Evolutionary conservation across 345 rosid genomes (phyloP), one percentile per base, ranked within the genome.

Genomic region (Combretum micranthum): DNA sequence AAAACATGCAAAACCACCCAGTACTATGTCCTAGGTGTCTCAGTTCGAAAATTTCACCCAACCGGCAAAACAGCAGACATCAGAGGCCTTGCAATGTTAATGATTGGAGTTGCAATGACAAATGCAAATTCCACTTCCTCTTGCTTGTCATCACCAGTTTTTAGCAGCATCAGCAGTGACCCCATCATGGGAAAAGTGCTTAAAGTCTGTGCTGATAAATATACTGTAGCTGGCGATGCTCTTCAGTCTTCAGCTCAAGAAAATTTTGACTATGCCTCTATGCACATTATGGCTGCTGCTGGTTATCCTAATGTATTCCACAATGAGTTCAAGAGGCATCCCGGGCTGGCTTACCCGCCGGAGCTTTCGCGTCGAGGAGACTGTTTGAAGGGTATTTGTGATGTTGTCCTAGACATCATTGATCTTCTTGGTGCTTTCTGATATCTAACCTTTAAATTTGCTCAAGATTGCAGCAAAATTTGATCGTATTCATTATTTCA

Each of bases 81-180:
- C 42, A 86, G 66, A 60, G 98, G 85, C 39, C 76, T 88, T 4
- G 90, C 96, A 4, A 53, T 66, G 12, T 79, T 84, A 55, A 71
- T 88, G 80, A 53, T 75, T 16, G 80, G 85, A 2, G 66, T 76
- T 13, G 92, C 88, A 13, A 52, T 67, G 49, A 75, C 85, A 15
- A 86, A 78, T 57, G 92, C 98, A 53, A 86, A 84, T 6, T 67
- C 88, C 55, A 83, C 92, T 2, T 84, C 98, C 13, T 60, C 87
- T 15, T 88, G 68, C 52, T 52, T 88, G 20, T 71, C 85, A 15
- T 84, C 83, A 1, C 73, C 61, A 37, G 21, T 66, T 32, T 39
- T 67, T 11, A 53, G 66, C 20, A 0, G 73, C 19, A 4, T 64
- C 2, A 9, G 53, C n/a, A 73, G 74, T 18, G 66, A 78, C 53